Percentiles rank a stretch among this genome's conserved stretches.
phyloP scores from a whole-genome alignment of 306 rosid species.

The Rubus idaeus region DNA sequence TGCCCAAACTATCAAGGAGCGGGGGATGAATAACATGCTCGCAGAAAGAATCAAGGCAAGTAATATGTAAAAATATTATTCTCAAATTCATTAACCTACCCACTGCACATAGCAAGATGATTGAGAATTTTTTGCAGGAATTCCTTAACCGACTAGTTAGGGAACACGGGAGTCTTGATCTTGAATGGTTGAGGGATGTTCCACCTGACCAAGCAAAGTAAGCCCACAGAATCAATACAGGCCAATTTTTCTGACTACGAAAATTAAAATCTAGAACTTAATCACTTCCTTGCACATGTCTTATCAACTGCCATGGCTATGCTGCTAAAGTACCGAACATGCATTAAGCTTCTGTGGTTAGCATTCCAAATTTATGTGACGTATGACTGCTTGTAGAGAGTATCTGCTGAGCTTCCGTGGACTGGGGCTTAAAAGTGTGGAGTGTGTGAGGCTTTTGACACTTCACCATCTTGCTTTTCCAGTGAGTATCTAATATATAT shows the following conservation, averaged over 20 bases:
- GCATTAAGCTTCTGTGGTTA: slow-evolving; percentile 7
- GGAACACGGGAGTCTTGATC: slow-evolving; percentile 81
- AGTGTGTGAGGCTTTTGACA: slow-evolving; percentile 96
- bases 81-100: slow-evolving; percentile 11
- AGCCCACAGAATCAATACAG: slow-evolving; percentile 33
- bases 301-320: slow-evolving; percentile 11
- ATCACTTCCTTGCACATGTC: slow-evolving; percentile 16
- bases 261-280: slow-evolving; percentile 20
- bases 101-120: slow-evolving; percentile 25
- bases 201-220: slow-evolving; percentile 97
- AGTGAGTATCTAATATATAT: slow-evolving; percentile 49
- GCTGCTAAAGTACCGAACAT: slow-evolving; percentile 20
- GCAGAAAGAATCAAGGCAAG: slow-evolving; percentile 85
- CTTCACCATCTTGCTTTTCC: slow-evolving; percentile 99
- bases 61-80: slow-evolving; percentile 11
- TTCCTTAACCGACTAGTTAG: slow-evolving; percentile 81
- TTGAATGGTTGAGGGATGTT: slow-evolving; percentile 98
- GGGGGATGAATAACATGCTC: slow-evolving; percentile 95
- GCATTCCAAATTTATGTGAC: slow-evolving; percentile 8
- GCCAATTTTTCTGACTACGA: slow-evolving; percentile 15
- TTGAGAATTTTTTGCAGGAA: slow-evolving; percentile 55
- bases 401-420: slow-evolving; percentile 90
- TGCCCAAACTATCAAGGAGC: slow-evolving; percentile 74
- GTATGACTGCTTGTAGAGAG: slow-evolving; percentile 55
- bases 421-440: slow-evolving; percentile 96